phyloP scores from a whole-genome alignment of 371 early-diverging fungal species.

The Mycotypha africana region DNA sequence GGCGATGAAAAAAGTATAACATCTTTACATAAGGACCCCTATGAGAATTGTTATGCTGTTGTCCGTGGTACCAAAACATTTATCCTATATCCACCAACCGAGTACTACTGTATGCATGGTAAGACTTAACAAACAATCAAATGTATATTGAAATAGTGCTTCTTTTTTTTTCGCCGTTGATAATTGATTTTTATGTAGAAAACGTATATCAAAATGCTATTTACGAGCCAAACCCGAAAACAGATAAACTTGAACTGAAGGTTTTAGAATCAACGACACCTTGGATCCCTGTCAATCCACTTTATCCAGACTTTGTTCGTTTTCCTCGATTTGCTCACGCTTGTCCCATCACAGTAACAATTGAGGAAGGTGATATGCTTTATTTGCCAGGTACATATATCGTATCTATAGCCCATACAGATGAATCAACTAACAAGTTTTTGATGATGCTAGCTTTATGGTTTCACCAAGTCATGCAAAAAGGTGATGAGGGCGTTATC shows the following conservation, averaged over 20 bases:
- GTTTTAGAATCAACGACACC: slow-evolving; percentile 45
- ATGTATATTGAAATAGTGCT: too few relatives aligned
- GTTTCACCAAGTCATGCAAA: slow-evolving; percentile 75
- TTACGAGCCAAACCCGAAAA: slow-evolving; percentile 28
- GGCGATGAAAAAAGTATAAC: slow-evolving; percentile 60
- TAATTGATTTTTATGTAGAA: too few relatives aligned
- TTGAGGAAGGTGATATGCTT: slow-evolving; percentile 66
- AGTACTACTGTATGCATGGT: slow-evolving; percentile 63
- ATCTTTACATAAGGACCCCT: slow-evolving; percentile 76
- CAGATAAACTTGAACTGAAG: slow-evolving; percentile 24
- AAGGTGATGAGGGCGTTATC: slow-evolving; percentile 58
- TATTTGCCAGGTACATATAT: slow-evolving; percentile 55
- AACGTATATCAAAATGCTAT: slow-evolving; percentile 52
- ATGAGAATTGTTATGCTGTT: slow-evolving; percentile 77
- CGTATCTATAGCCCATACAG: background rate
- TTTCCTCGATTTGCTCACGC: slow-evolving; percentile 54
- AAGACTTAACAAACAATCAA: too few relatives aligned
- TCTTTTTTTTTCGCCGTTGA: too few relatives aligned
- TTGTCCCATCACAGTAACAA: slow-evolving; percentile 49
- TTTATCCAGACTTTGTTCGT: slow-evolving; percentile 33
- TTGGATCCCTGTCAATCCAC: slow-evolving; percentile 66
- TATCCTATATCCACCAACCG: slow-evolving; percentile 66
- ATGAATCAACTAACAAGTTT: background rate
- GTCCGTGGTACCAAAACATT: slow-evolving; percentile 69
- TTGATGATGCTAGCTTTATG: slow-evolving; percentile 52